Percentiles rank a stretch among this genome's conserved stretches.
These are phyloP conservation scores for Acanthamoeba healyi DNA, from an alignment of 208 protist genomes.

Conservation along the genomic window DNA sequence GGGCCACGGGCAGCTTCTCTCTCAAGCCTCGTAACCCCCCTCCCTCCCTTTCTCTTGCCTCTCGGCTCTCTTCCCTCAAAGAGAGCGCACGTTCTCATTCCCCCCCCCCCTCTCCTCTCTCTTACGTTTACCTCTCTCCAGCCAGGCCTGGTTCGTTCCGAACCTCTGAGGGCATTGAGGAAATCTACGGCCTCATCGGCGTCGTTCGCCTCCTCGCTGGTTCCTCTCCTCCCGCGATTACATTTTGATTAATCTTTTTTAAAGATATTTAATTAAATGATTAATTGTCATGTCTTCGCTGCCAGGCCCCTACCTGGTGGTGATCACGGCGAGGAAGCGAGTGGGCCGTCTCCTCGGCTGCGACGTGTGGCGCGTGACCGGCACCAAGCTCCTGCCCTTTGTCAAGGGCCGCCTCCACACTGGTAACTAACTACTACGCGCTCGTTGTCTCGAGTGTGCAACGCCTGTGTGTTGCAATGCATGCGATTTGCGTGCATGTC, in stretches of 20 bases:
- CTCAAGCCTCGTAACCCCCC: slow-evolving; percentile 1
- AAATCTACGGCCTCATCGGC: not conserved
- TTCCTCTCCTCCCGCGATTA: too few species aligned
- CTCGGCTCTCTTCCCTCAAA: too few species aligned
- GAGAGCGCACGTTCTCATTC: too few species aligned
- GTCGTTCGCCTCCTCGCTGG: not conserved
- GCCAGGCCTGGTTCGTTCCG: slow-evolving; percentile 9
- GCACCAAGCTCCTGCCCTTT: slow-evolving; percentile 56
- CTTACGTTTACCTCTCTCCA: too few species aligned
- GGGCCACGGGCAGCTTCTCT: not conserved
- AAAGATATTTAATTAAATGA: not conserved
- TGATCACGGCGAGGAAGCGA: slow-evolving; percentile 26
- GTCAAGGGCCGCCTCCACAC: not conserved
- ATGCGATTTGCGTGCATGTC: too few species aligned
- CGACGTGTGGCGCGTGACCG: slow-evolving; percentile 57
- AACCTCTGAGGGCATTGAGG: not conserved
- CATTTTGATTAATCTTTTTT: not conserved
- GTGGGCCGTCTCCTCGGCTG: slow-evolving; percentile 19
- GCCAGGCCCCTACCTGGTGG: slow-evolving; percentile 32
- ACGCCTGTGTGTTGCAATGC: not conserved
- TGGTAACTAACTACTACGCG: not conserved
- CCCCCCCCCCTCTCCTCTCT: too few species aligned
- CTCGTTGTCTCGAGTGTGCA: not conserved
- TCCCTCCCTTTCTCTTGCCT: too few species aligned
- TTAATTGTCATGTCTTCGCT: not conserved